These are phyloP conservation scores for Actinidia arguta DNA, from an alignment of 179 eudicot species.

Conservation along the genomic window DNA sequence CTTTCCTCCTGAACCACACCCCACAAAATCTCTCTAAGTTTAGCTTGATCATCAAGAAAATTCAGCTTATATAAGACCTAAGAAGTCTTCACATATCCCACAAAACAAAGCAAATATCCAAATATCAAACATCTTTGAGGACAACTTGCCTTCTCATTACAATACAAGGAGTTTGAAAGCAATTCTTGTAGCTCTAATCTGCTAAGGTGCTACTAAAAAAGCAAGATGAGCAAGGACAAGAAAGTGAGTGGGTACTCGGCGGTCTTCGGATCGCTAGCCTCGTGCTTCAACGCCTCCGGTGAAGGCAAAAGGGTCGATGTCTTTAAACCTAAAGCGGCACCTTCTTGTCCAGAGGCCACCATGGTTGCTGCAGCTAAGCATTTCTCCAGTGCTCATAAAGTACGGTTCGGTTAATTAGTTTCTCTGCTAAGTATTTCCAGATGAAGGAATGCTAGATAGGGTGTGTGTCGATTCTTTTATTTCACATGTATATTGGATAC, in stretches of 20 bases:
- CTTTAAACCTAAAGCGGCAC: not conserved
- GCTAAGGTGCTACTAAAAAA: not conserved
- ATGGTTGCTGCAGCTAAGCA: slow-evolving; percentile 21
- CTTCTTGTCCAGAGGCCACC: slow-evolving; percentile 11
- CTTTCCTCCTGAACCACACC: not conserved
- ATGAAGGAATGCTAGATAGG: too few species aligned
- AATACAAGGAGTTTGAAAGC: not conserved
- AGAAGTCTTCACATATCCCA: slow-evolving; percentile 1
- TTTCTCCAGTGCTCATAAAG: slow-evolving; percentile 17
- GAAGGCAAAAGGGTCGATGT: not conserved
- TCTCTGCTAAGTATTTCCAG: too few species aligned
- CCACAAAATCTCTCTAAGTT: not conserved
- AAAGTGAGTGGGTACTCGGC: not conserved
- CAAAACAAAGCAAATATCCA: not conserved
- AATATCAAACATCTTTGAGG: too few species aligned
- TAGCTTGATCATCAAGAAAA: slow-evolving; percentile 6
- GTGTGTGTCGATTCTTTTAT: too few species aligned
- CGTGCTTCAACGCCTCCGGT: slow-evolving; percentile 4
- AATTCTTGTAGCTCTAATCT: not conserved
- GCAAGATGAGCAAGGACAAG: slow-evolving; percentile 1
- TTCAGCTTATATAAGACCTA: not conserved
- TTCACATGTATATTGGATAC: too few species aligned
- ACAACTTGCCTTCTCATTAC: not conserved
- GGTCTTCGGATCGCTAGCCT: not conserved
- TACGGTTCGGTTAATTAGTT: not conserved